Percentiles rank a stretch among this genome's conserved stretches.
These are phyloP conservation scores for Colletotrichum plurivorum DNA, from an alignment of 2,329 filamentous ascomycete species.

Conservation along the genomic window DNA sequence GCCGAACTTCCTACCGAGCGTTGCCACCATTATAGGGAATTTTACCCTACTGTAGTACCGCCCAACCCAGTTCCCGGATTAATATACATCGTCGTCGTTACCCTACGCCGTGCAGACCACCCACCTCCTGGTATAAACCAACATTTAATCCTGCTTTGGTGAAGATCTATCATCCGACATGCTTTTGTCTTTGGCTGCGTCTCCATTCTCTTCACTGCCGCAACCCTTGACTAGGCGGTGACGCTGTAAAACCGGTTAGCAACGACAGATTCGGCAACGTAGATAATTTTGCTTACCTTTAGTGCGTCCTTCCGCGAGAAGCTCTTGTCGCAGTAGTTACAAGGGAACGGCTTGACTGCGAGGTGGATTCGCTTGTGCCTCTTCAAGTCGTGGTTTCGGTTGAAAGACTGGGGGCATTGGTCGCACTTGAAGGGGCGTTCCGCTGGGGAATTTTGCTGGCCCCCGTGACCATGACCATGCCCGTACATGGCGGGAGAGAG, in stretches of 20 bases:
- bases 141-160: no score
- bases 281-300: slow-evolving; percentile 76
- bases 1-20: no score
- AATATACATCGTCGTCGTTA: no score
- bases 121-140: no score
- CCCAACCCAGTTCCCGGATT: no score
- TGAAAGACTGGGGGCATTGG: slow-evolving; percentile 92
- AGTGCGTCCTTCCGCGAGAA: slow-evolving; percentile 97
- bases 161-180: slow-evolving; percentile 33
- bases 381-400: slow-evolving; percentile 96
- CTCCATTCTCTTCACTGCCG: slow-evolving; percentile 48
- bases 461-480: slow-evolving; percentile 61
- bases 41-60: no score
- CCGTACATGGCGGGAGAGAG: slow-evolving; percentile 71
- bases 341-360: slow-evolving; percentile 95
- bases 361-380: slow-evolving; percentile 96
- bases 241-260: slow-evolving; percentile 58
- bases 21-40: no score
- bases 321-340: slow-evolving; percentile 91
- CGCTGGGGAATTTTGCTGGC: slow-evolving; percentile 66
- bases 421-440: slow-evolving; percentile 97
- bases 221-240: slow-evolving; percentile 77
- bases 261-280: not conserved
- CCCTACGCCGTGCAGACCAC: no score
- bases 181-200: slow-evolving; percentile 18